phyloP scores from a whole-genome alignment of 352 stramenopile genomes.

The Phytophthora sp. region DNA sequence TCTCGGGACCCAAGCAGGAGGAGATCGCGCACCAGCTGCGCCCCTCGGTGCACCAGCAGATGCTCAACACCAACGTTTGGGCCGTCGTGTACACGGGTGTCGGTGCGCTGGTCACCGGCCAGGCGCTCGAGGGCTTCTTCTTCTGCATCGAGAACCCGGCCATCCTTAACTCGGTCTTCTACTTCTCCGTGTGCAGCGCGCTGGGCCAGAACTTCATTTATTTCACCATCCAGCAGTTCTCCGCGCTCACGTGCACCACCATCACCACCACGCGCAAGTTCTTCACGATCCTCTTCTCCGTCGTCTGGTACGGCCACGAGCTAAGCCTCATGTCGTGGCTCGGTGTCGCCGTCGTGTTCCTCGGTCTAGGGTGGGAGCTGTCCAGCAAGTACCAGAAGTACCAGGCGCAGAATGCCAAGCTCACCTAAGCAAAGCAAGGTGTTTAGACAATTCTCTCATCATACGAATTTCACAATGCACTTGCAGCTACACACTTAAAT shows the following conservation, averaged over 20 bases:
- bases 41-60: constrained; percentile 89
- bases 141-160: constrained; percentile 87
- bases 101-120: constrained; percentile 75
- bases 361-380: constrained; percentile 86
- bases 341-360: constrained; percentile 91
- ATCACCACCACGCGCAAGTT: constrained; percentile 99
- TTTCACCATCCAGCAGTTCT: constrained; percentile 98
- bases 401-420: constrained; percentile 54
- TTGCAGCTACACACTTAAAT: no score
- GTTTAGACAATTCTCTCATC: constrained; percentile 22
- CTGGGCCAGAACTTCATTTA: constrained; percentile 99
- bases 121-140: constrained; percentile 69
- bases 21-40: constrained; percentile 77
- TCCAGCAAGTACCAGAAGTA: constrained; percentile 90
- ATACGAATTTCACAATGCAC: constrained; percentile 35
- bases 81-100: constrained; percentile 85
- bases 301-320: constrained; percentile 96
- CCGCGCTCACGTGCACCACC: constrained; percentile 97
- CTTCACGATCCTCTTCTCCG: constrained; percentile 98
- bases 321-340: constrained; percentile 93
- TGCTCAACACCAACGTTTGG: constrained; percentile 92
- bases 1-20: constrained; percentile 97
- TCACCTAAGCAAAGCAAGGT: constrained; percentile 22
- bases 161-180: constrained; percentile 88
- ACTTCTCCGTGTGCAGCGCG: constrained; percentile 96